Conservation (phyloP, 1,284 basidiomycete genomes). For the Melampsora americana region DNA sequence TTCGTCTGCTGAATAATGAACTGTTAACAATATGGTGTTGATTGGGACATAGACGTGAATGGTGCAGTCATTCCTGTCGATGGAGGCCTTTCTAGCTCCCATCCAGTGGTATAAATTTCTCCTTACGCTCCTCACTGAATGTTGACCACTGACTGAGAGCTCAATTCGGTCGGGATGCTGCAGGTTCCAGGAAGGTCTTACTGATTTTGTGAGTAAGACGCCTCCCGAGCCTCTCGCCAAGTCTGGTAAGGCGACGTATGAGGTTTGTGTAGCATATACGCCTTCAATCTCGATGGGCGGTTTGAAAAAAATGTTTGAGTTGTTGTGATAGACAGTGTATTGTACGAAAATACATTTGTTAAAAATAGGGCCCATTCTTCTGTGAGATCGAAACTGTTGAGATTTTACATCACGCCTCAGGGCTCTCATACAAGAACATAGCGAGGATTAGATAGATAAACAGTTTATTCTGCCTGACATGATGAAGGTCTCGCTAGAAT, state of each 20-base stretch:
- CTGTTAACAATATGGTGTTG: background rate
- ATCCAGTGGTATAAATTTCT: constrained; percentile 48
- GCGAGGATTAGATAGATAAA: too few species aligned
- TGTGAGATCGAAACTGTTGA: too few species aligned
- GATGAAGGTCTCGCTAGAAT: too few species aligned
- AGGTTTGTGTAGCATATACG: background rate
- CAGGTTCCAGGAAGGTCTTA: constrained; percentile 12
- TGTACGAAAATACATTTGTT: background rate
- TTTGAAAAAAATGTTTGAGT: background rate
- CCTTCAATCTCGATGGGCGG: background rate
- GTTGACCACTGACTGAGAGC: background rate
- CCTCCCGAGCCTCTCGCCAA: too few species aligned
- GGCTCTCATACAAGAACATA: too few species aligned
- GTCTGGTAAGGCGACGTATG: background rate
- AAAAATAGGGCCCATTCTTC: background rate
- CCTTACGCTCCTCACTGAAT: background rate
- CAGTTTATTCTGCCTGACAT: too few species aligned
- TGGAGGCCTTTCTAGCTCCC: constrained; percentile 51
- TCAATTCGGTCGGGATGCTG: background rate
- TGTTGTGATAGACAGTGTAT: background rate
- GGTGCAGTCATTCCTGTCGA: constrained; percentile 52
- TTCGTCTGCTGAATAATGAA: background rate
- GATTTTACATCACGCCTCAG: too few species aligned
- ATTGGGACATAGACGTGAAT: constrained; percentile 47
- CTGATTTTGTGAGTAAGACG: background rate